Percentiles rank a stretch among this genome's conserved stretches.
Evolutionary conservation across 345 rosid genomes (phyloP).

Genomic region (Sisymbrium irio): DNA sequence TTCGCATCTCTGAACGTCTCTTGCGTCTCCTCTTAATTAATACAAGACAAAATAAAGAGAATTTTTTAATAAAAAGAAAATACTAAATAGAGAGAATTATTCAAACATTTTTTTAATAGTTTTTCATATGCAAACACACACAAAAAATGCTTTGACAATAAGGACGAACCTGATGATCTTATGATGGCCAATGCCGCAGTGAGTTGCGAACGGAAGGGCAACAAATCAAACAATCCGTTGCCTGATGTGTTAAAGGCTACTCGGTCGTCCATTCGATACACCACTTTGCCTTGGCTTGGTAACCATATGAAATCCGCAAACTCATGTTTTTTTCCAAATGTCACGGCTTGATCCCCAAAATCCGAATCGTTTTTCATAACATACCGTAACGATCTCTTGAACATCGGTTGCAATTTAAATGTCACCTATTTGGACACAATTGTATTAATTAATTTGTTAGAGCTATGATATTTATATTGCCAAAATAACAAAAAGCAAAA

Average conservation of each 20-base stretch:
- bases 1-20: constrained; percentile 38
- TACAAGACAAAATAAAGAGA: background rate
- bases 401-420: constrained; percentile 55
- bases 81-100: background rate
- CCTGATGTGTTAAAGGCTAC: constrained; percentile 41
- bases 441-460: background rate
- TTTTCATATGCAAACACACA: background rate
- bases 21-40: constrained; percentile 52
- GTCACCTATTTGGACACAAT: constrained; percentile 44
- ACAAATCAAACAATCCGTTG: constrained; percentile 55
- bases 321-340: constrained; percentile 62
- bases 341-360: constrained; percentile 45
- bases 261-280: constrained; percentile 67
- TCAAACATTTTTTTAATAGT: background rate
- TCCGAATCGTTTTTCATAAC: constrained; percentile 41
- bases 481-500: background rate
- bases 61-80: background rate
- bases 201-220: constrained; percentile 57
- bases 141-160: background rate
- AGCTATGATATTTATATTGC: background rate
- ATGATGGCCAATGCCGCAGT: constrained; percentile 36
- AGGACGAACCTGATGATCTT: constrained; percentile 48
- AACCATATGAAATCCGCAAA: constrained; percentile 75
- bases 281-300: constrained; percentile 61
- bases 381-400: constrained; percentile 61